These are phyloP conservation scores for Fereydounia khargensis DNA, from an alignment of 1,284 basidiomycete species.

Conservation along the genomic window DNA sequence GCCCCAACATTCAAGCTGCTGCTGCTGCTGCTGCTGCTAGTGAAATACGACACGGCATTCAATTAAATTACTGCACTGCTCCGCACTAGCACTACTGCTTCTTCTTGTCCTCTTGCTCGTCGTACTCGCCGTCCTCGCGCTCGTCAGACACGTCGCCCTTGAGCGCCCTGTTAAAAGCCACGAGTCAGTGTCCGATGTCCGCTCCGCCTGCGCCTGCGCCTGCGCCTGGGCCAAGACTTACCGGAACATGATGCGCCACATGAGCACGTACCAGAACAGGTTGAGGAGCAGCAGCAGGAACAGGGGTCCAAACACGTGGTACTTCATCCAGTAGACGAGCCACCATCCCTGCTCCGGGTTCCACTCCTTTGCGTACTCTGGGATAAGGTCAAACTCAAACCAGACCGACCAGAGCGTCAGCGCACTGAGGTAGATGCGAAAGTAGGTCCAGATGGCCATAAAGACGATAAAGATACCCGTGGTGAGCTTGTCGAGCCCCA, in stretches of 20 bases:
- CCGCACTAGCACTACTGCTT: constrained; percentile 6
- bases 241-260: constrained; percentile 52
- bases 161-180: constrained; percentile 16
- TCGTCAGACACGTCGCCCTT: constrained; percentile 37
- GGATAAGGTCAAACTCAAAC: constrained; percentile 74
- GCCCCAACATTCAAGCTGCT: not conserved
- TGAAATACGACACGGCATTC: not conserved
- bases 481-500: constrained; percentile 41
- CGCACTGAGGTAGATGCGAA: constrained; percentile 90
- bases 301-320: constrained; percentile 53
- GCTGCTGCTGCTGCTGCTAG: not conserved
- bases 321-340: constrained; percentile 54
- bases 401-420: constrained; percentile 84
- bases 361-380: constrained; percentile 56
- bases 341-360: constrained; percentile 50
- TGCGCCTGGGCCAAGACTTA: constrained; percentile 2
- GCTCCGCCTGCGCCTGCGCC: not conserved
- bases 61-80: not conserved
- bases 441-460: constrained; percentile 65
- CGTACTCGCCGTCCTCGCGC: constrained; percentile 51
- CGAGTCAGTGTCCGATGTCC: not conserved
- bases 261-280: constrained; percentile 53
- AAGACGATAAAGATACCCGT: constrained; percentile 42
- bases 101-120: constrained; percentile 41
- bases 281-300: constrained; percentile 52